Percentiles rank a stretch among this genome's conserved stretches.
Evolutionary conservation across 345 rosid genomes (phyloP).

Genomic region (Ceriops tagal): DNA sequence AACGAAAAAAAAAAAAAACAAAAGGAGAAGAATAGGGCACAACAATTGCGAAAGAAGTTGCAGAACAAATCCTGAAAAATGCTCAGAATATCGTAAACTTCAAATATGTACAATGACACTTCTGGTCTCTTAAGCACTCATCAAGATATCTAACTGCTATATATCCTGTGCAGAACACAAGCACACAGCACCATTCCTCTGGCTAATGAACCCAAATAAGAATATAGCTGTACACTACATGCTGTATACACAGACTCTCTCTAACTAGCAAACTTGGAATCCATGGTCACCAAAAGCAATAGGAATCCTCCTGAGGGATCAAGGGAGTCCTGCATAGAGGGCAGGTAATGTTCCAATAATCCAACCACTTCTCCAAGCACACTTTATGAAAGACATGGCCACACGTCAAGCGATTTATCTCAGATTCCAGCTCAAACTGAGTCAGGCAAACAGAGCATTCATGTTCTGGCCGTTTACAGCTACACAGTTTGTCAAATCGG

Average conservation of each 20-base stretch:
- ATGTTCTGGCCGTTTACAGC: slow-evolving; percentile 40
- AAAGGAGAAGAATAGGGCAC: too few relatives aligned
- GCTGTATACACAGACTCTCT: slow-evolving; percentile 17
- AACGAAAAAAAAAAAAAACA: background rate
- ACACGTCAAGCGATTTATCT: slow-evolving; percentile 58
- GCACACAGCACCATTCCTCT: slow-evolving; percentile 5
- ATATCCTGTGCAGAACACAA: slow-evolving; percentile 11
- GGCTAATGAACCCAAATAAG: slow-evolving; percentile 2
- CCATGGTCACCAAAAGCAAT: slow-evolving; percentile 44
- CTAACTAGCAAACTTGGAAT: background rate
- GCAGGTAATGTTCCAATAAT: slow-evolving; percentile 69
- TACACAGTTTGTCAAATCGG: slow-evolving; percentile 46
- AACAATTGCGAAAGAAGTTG: background rate
- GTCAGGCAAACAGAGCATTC: slow-evolving; percentile 69
- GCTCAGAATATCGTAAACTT: slow-evolving; percentile 21
- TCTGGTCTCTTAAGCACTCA: slow-evolving; percentile 13
- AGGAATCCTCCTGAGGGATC: slow-evolving; percentile 45
- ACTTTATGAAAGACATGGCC: slow-evolving; percentile 69
- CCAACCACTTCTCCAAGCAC: slow-evolving; percentile 79
- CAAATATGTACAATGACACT: slow-evolving; percentile 29
- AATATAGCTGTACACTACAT: slow-evolving; percentile 16
- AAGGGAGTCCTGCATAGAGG: slow-evolving; percentile 72
- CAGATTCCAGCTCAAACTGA: slow-evolving; percentile 54
- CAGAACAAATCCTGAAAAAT: slow-evolving; percentile 9
- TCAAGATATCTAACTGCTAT: slow-evolving; percentile 9